These are phyloP conservation scores for Gnetum montanum DNA, from an alignment of 75 land plant genomes.

Conservation along the genomic window DNA sequence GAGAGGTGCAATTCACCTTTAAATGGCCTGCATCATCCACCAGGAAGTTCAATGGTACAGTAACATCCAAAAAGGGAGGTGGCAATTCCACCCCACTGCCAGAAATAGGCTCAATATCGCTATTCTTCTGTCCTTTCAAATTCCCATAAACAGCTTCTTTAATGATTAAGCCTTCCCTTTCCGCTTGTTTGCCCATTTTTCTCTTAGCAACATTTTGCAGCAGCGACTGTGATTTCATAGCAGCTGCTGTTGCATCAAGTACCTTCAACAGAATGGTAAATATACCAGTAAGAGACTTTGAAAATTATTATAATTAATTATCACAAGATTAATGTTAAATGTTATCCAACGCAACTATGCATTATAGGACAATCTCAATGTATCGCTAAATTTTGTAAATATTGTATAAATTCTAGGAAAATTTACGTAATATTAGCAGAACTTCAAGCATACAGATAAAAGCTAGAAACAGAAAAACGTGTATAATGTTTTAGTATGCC, in stretches of 20 bases:
- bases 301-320: no score
- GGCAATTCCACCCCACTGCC: conserved; percentile 32
- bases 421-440: no score
- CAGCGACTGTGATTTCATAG: conserved; percentile 70
- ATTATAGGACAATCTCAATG: no score
- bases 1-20: conserved; percentile 44
- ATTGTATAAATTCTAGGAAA: no score
- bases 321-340: no score
- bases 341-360: no score
- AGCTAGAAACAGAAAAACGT: no score
- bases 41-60: conserved; percentile 78
- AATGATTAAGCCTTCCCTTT: conserved; percentile 67
- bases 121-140: conserved; percentile 28
- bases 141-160: conserved; percentile 75
- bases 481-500: no score
- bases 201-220: conserved; percentile 71
- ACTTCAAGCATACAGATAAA: no score
- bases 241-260: conserved; percentile 58
- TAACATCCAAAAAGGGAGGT: conserved; percentile 74
- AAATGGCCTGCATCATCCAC: conserved; percentile 77
- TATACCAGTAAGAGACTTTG: no score
- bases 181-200: conserved; percentile 57
- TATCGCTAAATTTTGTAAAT: no score
- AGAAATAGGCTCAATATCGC: conserved; percentile 14
- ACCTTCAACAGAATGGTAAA: no score